Evolutionary conservation across 768 basidiomycete species (phyloP), one percentile per base, ranked within the genome.

Genomic region (Mycena amicta): DNA sequence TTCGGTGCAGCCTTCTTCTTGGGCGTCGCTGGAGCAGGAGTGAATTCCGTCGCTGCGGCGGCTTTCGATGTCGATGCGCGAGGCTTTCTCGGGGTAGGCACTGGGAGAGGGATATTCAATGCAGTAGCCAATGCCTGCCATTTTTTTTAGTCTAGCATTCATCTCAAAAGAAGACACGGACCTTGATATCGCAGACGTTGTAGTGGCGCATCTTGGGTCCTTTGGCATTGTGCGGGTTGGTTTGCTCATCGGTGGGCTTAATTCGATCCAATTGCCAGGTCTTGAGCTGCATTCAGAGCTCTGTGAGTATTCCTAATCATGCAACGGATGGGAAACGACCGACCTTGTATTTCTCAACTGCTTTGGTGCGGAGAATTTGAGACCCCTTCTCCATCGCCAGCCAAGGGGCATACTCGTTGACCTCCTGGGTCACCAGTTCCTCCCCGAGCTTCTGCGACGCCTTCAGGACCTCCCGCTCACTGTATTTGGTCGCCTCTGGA

Each of bases 241-340:
- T 50, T 18, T 37, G 33, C 43, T 45, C 43, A n/a, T 13, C 12
- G 15, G 20, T 23, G 15, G 43, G 43, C 43, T 45, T 45, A 30
- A 60, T 50, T 15, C 54, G 53, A 27, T 60, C 43, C 40, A 60
- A 23, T 25, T 60, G 59, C 20, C 30, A 28, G 1, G 59, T 2
- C 18, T 28, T 12, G 22, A 56, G 40, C 53, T 56, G 27, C 41
- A 40, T 6, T 12, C 3, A 29, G 16, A 3, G 3, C 22, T 28
- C 30, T 33, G 41, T 30, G 46, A 3, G 4, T 2, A 28, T 22
- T 28, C 20, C 27, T 18, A 30, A 3, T 5, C 4, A 25, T 27
- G 37, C 29, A 41, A 30, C n/a, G n/a, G n/a, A n/a, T n/a, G n/a
- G n/a, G n/a, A 20, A 22, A 20, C 28, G 27, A 45, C 58, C 5